A percentile compares a stretch with the other conserved stretches of the same genome.
Evolutionary conservation across 2,329 filamentous ascomycete species (phyloP).

Genomic region (Colletotrichum horii): DNA sequence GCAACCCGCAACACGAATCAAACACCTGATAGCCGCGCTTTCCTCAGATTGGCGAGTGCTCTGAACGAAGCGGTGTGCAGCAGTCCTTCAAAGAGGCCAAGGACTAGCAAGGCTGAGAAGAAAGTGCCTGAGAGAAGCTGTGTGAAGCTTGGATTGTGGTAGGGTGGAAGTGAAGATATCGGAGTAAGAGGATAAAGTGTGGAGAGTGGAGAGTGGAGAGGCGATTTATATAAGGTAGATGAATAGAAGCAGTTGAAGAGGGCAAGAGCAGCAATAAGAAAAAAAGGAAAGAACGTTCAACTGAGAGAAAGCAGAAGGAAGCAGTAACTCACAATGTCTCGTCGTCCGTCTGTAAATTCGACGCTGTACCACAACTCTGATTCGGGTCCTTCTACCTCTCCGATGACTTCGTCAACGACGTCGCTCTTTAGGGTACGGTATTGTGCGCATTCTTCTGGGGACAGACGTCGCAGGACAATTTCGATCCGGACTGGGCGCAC

Average conservation of each 20-base stretch:
- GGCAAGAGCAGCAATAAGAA: neutral
- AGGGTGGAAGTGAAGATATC: neutral
- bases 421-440: constrained; percentile 39
- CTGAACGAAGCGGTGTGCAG: neutral
- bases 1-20: neutral
- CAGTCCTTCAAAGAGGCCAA: neutral
- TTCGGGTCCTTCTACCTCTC: constrained; percentile 30
- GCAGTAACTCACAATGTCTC: constrained; percentile 46
- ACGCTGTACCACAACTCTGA: constrained; percentile 36
- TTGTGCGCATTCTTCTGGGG: constrained; percentile 28
- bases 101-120: neutral
- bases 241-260: neutral
- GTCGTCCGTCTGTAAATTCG: constrained; percentile 52
- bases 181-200: neutral
- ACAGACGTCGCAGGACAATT: constrained; percentile 33
- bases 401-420: constrained; percentile 40
- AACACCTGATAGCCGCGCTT: neutral
- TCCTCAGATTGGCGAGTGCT: neutral
- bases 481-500: constrained; percentile 26
- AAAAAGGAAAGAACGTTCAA: neutral
- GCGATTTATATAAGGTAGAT: neutral
- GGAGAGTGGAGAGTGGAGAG: neutral
- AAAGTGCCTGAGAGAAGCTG: neutral
- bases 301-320: neutral
- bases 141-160: neutral